Conservation (phyloP, 1,139 yeast genomes). For the Hyphopichia burtonii region DNA sequence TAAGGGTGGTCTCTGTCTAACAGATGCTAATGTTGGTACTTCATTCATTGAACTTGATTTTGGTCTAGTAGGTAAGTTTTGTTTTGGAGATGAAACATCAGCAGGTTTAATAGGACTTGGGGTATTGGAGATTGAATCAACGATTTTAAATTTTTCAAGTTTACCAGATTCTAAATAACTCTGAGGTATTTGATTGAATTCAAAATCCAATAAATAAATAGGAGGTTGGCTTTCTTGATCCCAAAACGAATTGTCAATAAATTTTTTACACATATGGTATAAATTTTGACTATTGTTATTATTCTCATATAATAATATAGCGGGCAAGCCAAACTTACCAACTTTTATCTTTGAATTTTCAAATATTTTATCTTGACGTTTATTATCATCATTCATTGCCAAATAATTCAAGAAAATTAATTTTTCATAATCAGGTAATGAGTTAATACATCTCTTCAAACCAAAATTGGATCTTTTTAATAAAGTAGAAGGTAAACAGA, state of each 20-base stretch:
- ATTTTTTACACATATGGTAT: slow-evolving; percentile 49
- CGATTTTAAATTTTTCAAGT: slow-evolving; percentile 1
- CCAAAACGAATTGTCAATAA: slow-evolving; percentile 36
- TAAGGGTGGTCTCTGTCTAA: not conserved
- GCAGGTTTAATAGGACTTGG: not conserved
- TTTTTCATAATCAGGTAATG: slow-evolving; percentile 50
- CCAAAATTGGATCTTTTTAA: slow-evolving; percentile 67
- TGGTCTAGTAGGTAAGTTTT: slow-evolving; percentile 5
- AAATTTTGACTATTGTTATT: slow-evolving; percentile 35
- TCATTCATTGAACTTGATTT: slow-evolving; percentile 14
- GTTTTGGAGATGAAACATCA: not conserved
- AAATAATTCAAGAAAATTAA: slow-evolving; percentile 21
- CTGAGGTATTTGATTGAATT: slow-evolving; percentile 27
- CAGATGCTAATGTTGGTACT: slow-evolving; percentile 5
- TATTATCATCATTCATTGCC: slow-evolving; percentile 2
- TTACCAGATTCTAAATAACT: slow-evolving; percentile 16
- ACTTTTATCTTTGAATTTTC: slow-evolving; percentile 15
- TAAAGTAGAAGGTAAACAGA: slow-evolving; percentile 77
- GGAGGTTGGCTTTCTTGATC: slow-evolving; percentile 19
- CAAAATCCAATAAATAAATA: slow-evolving; percentile 31
- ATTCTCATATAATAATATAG: slow-evolving; percentile 33
- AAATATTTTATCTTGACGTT: not conserved
- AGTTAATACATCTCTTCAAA: slow-evolving; percentile 53
- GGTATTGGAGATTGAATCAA: not conserved
- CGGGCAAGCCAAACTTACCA: slow-evolving; percentile 30